phyloP scores from a whole-genome alignment of 371 early-diverging fungal genomes.

The Syncephalis plumigaleata region DNA sequence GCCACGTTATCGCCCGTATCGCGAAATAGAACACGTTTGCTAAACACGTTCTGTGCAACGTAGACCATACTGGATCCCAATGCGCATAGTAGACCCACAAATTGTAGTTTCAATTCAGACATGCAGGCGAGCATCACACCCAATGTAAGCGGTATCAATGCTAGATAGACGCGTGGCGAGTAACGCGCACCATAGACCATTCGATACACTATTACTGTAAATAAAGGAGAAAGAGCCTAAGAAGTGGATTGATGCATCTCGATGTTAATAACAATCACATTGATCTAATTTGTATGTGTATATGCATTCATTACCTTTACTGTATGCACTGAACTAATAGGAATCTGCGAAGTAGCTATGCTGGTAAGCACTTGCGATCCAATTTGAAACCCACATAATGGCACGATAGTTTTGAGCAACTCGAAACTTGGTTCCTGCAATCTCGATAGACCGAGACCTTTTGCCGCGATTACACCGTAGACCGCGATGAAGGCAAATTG shows the following conservation, averaged over 20 bases:
- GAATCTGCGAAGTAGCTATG: constrained; percentile 52
- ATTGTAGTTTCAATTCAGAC: constrained; percentile 19
- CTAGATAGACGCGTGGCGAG: constrained; percentile 42
- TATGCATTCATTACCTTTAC: no score
- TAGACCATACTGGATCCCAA: constrained; percentile 57
- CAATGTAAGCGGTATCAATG: constrained; percentile 61
- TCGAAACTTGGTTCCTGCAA: constrained; percentile 29
- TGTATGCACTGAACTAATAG: constrained; percentile 75
- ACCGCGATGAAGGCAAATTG: constrained; percentile 61
- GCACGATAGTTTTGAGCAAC: constrained; percentile 40
- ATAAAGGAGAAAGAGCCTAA: constrained; percentile 72
- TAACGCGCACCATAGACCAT: constrained; percentile 44
- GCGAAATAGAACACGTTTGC: constrained; percentile 53
- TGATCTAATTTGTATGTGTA: no score
- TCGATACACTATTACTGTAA: constrained; percentile 64
- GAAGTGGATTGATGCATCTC: constrained; percentile 1
- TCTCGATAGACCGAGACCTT: constrained; percentile 18
- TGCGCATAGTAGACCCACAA: constrained; percentile 53
- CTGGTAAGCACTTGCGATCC: constrained; percentile 69
- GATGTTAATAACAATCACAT: no score
- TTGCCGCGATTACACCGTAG: constrained; percentile 27
- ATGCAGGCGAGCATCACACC: constrained; percentile 71
- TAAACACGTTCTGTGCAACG: constrained; percentile 69
- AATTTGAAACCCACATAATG: constrained; percentile 57
- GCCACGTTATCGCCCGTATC: constrained; percentile 11